Base-by-base conservation (phyloP, 1,284 basidiomycete genomes). In the Apiotrichum veenhuisii region DNA sequence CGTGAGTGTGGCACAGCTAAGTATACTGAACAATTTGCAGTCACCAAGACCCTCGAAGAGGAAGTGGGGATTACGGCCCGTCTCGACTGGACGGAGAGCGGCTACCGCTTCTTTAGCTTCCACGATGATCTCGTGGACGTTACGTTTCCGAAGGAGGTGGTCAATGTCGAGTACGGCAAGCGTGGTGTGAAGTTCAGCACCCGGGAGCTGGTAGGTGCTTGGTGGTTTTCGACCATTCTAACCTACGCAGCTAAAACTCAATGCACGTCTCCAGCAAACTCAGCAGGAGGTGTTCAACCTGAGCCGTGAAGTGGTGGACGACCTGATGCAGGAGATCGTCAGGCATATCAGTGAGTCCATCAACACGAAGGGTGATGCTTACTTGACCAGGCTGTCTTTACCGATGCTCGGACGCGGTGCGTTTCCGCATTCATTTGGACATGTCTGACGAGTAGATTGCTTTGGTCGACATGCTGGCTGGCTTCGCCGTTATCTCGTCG, bases 321-420 rank as follows among this genome's bases (percentile, higher is more conserved):
- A 86, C 22, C 77, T 94, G 23, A 82, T 88, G 0, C 75, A 78
- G 0, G 81, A 85, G 42, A 82, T 92, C 30, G 67, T 91, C 2
- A 76, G 77, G 0, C 80, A 88, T 57, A 82, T 89, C 23, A 85
- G 76, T 74, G 44, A 46, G 70, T 60, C 8, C 15, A 1, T 12
- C 17, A n/a, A 20, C 25, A 17, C 14, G 3, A 33, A 20, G 23
- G 20, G 17, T 12, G 7, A 26, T 17, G 23, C 57, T 62, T 40
- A 57, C 44, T 23, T 22, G 23, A 2, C 2, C 38, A 75, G 74
- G 86, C 1, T 86, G 84, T 18, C 75, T 95, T n/a, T 92, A 91
- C 72, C 87, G 87, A 59, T 86, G 88, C 10, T 90, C 89, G 0
- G 91, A 94, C 78, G 88, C 89, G n/a, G 89, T 89, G 61, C 52